Evolutionary conservation across 2,329 filamentous ascomycete species (phyloP).

Genomic region (Talaromyces sp.): DNA sequence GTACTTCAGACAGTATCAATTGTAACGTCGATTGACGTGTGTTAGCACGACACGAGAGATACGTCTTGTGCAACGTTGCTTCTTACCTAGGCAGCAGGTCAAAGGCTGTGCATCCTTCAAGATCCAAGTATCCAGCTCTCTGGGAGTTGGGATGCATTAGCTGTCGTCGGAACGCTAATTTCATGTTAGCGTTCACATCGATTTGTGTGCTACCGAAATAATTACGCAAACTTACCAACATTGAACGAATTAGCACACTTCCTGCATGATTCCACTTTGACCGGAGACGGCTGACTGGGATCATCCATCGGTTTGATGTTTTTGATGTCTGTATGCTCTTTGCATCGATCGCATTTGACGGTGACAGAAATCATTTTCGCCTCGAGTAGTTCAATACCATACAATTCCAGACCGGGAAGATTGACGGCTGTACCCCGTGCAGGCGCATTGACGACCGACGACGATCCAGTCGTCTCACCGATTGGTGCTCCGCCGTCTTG

Average conservation of each 20-base stretch:
- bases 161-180: constrained; percentile 59
- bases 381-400: constrained; percentile 73
- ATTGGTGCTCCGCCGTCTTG: constrained; percentile 39
- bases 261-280: constrained; percentile 50
- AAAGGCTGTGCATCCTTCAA: constrained; percentile 68
- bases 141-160: constrained; percentile 69
- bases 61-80: not conserved
- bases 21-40: not conserved
- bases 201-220: not conserved
- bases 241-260: constrained; percentile 53
- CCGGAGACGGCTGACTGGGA: constrained; percentile 36
- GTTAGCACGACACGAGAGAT: not conserved
- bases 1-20: not conserved
- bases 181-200: not conserved
- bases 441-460: constrained; percentile 36
- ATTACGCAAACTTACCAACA: constrained; percentile 34
- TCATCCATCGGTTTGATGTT: constrained; percentile 58
- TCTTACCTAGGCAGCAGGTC: constrained; percentile 69
- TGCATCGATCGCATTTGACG: constrained; percentile 77
- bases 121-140: constrained; percentile 75
- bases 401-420: constrained; percentile 72
- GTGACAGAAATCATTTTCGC: constrained; percentile 64
- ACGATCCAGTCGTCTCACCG: constrained; percentile 19
- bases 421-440: constrained; percentile 74
- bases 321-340: constrained; percentile 66